A percentile compares a stretch with the other conserved stretches of the same genome.
phyloP scores from a whole-genome alignment of 768 basidiomycete species.

The Termitomyces sp. region DNA sequence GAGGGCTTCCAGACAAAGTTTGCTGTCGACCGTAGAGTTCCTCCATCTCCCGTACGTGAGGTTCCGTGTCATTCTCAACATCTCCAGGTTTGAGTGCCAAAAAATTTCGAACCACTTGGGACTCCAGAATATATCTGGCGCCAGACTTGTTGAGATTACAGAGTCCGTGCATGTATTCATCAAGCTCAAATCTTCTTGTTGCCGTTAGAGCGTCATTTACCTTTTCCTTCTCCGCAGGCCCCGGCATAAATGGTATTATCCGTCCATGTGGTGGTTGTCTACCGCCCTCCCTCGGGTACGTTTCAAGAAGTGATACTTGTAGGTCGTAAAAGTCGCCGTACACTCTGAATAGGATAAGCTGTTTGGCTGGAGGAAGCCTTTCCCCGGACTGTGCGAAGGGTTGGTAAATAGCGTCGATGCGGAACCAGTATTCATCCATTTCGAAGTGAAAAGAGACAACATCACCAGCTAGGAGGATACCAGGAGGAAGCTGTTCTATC shows the following conservation, averaged over 20 bases:
- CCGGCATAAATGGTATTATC: conserved; percentile 96
- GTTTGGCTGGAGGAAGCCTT: conserved; percentile 59
- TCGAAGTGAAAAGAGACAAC: conserved; percentile 98
- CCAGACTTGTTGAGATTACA: conserved; percentile 63
- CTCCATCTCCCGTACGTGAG: conserved; percentile 54
- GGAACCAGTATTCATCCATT: conserved; percentile 97
- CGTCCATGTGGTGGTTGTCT: conserved; percentile 58
- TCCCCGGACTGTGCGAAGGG: conserved; percentile 65
- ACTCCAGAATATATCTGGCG: conserved; percentile 76
- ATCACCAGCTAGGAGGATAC: conserved; percentile 78
- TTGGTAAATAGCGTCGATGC: conserved; percentile 84
- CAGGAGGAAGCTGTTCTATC: conserved; percentile 60
- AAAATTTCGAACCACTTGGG: conserved; percentile 76
- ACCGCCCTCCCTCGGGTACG: conserved; percentile 90
- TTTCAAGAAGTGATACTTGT: conserved; percentile 81
- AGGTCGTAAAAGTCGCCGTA: conserved; percentile 99
- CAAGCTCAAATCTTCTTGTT: conserved; percentile 73
- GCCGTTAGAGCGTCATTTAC: conserved; percentile 85
- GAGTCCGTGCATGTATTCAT: conserved; percentile 81
- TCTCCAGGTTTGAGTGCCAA: conserved; percentile 85
- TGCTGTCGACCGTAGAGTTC: conserved; percentile 33
- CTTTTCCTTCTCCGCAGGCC: conserved; percentile 73
- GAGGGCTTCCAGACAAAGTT: background rate
- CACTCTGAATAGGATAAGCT: conserved; percentile 85
- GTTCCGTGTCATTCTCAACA: conserved; percentile 59